Base-by-base conservation (phyloP, 495 filamentous ascomycete genomes). In the Penicillium angulare region DNA sequence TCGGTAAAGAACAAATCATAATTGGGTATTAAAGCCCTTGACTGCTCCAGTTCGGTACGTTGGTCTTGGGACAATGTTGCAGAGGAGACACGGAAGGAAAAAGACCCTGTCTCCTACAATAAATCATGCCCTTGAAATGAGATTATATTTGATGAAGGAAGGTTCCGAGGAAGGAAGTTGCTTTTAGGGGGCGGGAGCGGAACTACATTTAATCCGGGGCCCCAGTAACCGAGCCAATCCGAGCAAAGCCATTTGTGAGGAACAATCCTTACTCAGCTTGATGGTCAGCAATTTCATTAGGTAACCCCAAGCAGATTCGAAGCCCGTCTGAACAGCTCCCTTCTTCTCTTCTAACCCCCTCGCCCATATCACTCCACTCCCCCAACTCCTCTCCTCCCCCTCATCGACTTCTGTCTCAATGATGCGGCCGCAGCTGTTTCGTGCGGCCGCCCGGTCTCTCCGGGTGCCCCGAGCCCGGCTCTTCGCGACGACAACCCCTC, bases 391-490 rank as follows among this genome's bases (percentile, higher is more conserved):
- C 60, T 58, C 72, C 73, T 76, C 57, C 58, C 50, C 47, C 55
- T 54, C 39, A 61, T 66, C 68, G 61, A 51, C 49, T 52, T 57
- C 53, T 58, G 43, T 54, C 65, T n/a, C 75, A 80, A 90, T 73
- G 66, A 95, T 95, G 91, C 87, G 90, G 80, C 85, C 87, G 77
- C 85, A 88, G 79, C 73, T 95, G 71, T 79, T 85, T 72, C 87
- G 89, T 79, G 88, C 88, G 81, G 82, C 89, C 79, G 84, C 83
- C 79, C 87, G 89, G 80, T 83, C 85, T 61, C 77, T 81, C 74
- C 81, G 80, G 72, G 79, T 81, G 52, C 66, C 75, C 62, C 79
- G 75, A 71, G 74, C 79, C 61, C 81, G 88, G 71, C 71, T 84
- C 61, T 93, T 96, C 80, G 80, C 83, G 66, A 83, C 86, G 55